These are phyloP conservation scores for Monosporascus sp. DNA, from an alignment of 2,329 filamentous ascomycete species.

Conservation along the genomic window DNA sequence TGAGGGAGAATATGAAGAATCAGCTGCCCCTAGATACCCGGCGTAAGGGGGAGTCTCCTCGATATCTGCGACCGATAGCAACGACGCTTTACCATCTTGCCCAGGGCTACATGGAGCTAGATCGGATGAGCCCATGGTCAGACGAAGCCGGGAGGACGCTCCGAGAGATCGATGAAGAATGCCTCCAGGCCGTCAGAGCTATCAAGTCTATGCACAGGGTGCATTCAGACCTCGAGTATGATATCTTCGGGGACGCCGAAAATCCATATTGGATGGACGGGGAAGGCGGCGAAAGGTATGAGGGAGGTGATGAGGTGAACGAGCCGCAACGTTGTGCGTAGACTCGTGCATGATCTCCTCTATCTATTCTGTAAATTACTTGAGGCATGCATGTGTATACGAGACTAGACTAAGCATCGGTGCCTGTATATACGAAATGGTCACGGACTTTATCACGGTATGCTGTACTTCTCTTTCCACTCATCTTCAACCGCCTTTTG, in stretches of 20 bases:
- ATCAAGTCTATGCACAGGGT: slow-evolving; percentile 26
- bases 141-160: slow-evolving; percentile 36
- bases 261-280: slow-evolving; percentile 5
- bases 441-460: neutral
- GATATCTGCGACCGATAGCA: slow-evolving; percentile 34
- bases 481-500: no score
- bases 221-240: slow-evolving; percentile 19
- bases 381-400: neutral
- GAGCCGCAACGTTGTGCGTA: neutral
- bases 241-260: slow-evolving; percentile 17
- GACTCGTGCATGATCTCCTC: neutral
- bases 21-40: slow-evolving; percentile 33
- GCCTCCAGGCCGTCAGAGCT: slow-evolving; percentile 24
- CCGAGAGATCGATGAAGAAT: slow-evolving; percentile 32
- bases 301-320: neutral
- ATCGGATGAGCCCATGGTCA: slow-evolving; percentile 45
- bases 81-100: slow-evolving; percentile 45
- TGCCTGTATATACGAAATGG: neutral
- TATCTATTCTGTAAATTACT: neutral
- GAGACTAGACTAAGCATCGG: neutral
- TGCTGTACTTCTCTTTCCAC: no score
- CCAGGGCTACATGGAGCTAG: slow-evolving; percentile 45
- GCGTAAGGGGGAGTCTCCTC: slow-evolving; percentile 31
- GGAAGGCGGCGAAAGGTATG: neutral
- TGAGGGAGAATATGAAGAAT: slow-evolving; percentile 18